phyloP scores from a whole-genome alignment of 257 asterid genomes.

The Plantago major region DNA sequence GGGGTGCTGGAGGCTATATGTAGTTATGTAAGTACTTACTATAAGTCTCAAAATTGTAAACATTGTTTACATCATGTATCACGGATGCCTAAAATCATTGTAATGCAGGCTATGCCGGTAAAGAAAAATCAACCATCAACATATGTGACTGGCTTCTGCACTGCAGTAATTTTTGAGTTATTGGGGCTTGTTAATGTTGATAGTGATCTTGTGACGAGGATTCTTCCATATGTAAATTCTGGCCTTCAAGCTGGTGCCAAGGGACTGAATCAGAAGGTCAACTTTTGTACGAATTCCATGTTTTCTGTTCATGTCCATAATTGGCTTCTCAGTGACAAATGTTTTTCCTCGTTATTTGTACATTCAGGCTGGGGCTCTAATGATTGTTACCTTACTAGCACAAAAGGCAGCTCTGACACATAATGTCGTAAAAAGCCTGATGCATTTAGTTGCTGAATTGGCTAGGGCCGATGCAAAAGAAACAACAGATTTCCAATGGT shows the following conservation, averaged over 20 bases:
- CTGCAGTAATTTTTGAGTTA: slow-evolving; percentile 76
- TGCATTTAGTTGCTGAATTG: slow-evolving; percentile 55
- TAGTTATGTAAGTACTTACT: slow-evolving; percentile 51
- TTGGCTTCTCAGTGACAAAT: slow-evolving; percentile 16
- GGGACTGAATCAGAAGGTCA: slow-evolving; percentile 70
- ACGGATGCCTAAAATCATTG: slow-evolving; percentile 20
- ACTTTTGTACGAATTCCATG: slow-evolving; percentile 3
- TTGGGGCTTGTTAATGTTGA: slow-evolving; percentile 54
- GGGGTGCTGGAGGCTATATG: slow-evolving; percentile 79
- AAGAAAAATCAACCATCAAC: slow-evolving; percentile 60
- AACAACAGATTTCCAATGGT: slow-evolving; percentile 57
- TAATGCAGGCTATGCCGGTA: slow-evolving; percentile 50
- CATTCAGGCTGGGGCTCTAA: slow-evolving; percentile 77
- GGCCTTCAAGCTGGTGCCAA: slow-evolving; percentile 55
- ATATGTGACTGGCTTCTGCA: slow-evolving; percentile 66
- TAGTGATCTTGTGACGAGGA: slow-evolving; percentile 53
- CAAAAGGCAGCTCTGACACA: slow-evolving; percentile 65
- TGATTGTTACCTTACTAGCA: slow-evolving; percentile 78
- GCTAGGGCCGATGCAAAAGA: slow-evolving; percentile 56
- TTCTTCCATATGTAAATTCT: slow-evolving; percentile 61
- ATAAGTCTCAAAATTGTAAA: slow-evolving; percentile 10
- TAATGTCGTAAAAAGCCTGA: slow-evolving; percentile 53
- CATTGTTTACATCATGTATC: slow-evolving; percentile 4
- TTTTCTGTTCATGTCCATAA: background rate
- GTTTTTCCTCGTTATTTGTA: too few species aligned